Percentiles rank a stretch among this genome's conserved stretches.
These are phyloP conservation scores for Zymoseptoria tritici DNA, from an alignment of 2,329 filamentous ascomycete genomes.

Conservation along the genomic window DNA sequence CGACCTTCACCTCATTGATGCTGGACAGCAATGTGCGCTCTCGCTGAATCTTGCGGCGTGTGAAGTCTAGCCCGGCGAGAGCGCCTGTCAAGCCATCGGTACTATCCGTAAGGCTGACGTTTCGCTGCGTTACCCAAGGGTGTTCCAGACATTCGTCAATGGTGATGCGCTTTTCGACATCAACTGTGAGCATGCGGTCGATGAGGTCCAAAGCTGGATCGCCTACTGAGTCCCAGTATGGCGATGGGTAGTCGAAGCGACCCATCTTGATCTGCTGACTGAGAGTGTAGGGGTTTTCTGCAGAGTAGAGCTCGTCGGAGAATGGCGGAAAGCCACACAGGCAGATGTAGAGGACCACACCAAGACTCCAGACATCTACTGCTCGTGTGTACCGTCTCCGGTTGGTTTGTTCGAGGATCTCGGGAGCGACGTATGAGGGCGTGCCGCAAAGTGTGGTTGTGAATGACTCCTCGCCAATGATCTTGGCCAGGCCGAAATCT, in stretches of 20 bases:
- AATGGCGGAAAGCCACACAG: slow-evolving; percentile 96
- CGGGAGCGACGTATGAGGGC: slow-evolving; percentile 83
- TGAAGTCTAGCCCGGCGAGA: slow-evolving; percentile 73
- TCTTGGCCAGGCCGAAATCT: slow-evolving; percentile 95
- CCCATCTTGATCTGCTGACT: slow-evolving; percentile 85
- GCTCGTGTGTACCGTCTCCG: slow-evolving; percentile 87
- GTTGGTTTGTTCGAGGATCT: slow-evolving; percentile 77
- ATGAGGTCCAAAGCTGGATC: slow-evolving; percentile 88
- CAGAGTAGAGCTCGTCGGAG: slow-evolving; percentile 75
- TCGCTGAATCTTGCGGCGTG: slow-evolving; percentile 67
- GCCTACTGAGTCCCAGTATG: slow-evolving; percentile 86
- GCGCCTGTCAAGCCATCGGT: slow-evolving; percentile 89
- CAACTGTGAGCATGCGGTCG: slow-evolving; percentile 86
- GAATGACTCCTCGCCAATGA: slow-evolving; percentile 96
- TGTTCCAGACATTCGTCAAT: slow-evolving; percentile 87
- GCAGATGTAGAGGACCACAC: slow-evolving; percentile 96
- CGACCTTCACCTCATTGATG: slow-evolving; percentile 66
- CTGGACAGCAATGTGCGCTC: slow-evolving; percentile 79
- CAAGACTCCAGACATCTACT: slow-evolving; percentile 93
- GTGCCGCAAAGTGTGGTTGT: slow-evolving; percentile 93
- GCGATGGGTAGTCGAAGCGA: slow-evolving; percentile 87
- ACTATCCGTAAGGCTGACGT: slow-evolving; percentile 57
- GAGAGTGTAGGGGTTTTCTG: slow-evolving; percentile 76
- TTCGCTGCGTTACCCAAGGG: slow-evolving; percentile 64
- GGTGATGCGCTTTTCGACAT: slow-evolving; percentile 74